These are phyloP conservation scores for Lepidium africanum DNA, from an alignment of 345 rosid species.

Conservation along the genomic window DNA sequence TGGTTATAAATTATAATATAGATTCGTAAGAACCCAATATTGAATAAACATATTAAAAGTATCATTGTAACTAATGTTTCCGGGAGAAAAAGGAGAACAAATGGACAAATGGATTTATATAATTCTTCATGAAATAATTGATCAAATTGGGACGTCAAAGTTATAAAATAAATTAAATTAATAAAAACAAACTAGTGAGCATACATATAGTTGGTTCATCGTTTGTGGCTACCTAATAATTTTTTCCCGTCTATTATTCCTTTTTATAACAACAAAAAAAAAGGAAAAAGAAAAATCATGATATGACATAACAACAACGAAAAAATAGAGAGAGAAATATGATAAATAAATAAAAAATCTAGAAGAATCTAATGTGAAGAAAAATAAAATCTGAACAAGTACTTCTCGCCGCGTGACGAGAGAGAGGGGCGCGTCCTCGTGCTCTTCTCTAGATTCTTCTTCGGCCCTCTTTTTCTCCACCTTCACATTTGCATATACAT, in stretches of 20 bases:
- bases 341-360: neutral
- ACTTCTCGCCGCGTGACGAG: too few relatives aligned
- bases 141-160: too few relatives aligned
- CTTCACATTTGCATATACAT: too few relatives aligned
- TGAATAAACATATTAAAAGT: constrained; percentile 7
- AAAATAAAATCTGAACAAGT: too few relatives aligned
- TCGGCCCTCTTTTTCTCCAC: too few relatives aligned
- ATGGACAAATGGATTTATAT: neutral
- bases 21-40: constrained; percentile 19
- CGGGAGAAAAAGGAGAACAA: neutral
- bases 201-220: neutral
- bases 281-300: neutral
- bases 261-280: neutral
- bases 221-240: neutral
- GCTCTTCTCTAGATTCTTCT: too few relatives aligned
- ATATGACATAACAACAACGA: constrained; percentile 1
- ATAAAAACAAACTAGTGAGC: neutral
- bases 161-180: neutral
- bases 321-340: neutral
- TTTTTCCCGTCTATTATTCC: neutral
- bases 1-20: constrained; percentile 12
- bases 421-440: too few relatives aligned
- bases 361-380: too few relatives aligned
- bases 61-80: neutral
- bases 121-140: neutral